Base-by-base conservation (phyloP, 345 rosid species). In the Cochlearia excelsa region DNA sequence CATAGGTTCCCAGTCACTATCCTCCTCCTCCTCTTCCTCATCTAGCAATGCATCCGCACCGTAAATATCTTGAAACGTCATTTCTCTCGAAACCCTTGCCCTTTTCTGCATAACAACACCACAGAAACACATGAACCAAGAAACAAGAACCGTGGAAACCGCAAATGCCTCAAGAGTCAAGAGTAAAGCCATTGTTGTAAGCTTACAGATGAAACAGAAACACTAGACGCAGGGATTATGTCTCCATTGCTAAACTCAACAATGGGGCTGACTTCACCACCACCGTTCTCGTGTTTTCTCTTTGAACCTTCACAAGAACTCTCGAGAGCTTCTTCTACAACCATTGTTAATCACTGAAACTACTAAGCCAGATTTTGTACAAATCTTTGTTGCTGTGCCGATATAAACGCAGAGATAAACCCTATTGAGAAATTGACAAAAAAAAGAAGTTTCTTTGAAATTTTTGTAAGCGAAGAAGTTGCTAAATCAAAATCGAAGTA, bases 1-100 rank as follows among this genome's bases (percentile, higher is more conserved):
- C 55, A 76, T 45, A 35, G 99, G 97, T 67, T 89, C 97, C 99
- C 99, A 89, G 7, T 93, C 97, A 74, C 87, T 84, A 49, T 88
- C 95, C 26, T 92, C 98, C 10, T 88, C 98, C 9, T 88, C 88
- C 0, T 81, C 98, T 0, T 85, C 97, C 0, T 78, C 94, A 41
- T 80, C 70, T 33, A 80, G 76, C 42, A 69, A 59, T 10, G 69
- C 47, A n/a, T 82, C 74, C 16, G 79, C 72, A 44, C 67, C 61
- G 68, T 80, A 83, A 65, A 89, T 75, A 65, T 89, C 97, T 68
- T 82, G 79, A 54, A 85, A 75, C 46, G 90, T 88, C 81, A 82
- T 74, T 47, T 89, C 92, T 71, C 75, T 79, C 11, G 70, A 81
- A 46, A 66, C 55, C 62, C 77, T 78, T 46, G 68, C 76, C 70